Evolutionary conservation across 2,329 filamentous ascomycete species (phyloP).

Genomic region (Calonectria leucothoes): DNA sequence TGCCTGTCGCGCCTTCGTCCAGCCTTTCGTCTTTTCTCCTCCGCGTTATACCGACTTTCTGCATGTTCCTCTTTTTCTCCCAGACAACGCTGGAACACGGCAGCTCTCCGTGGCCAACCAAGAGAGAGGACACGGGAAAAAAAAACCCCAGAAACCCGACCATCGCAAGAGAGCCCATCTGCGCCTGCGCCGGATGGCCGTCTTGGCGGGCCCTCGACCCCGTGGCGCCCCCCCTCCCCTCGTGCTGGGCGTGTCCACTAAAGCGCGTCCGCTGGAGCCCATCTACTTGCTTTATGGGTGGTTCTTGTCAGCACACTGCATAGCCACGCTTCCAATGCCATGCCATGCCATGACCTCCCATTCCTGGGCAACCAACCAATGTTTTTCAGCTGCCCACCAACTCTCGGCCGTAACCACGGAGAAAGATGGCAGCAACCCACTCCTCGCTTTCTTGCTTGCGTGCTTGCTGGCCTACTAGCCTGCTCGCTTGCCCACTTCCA

Average conservation of each 20-base stretch:
- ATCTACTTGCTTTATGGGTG: neutral
- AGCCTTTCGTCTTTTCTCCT: neutral
- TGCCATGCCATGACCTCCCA: neutral
- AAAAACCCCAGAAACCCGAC: neutral
- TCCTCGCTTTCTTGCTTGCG: neutral
- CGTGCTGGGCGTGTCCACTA: neutral
- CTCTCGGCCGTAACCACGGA: neutral
- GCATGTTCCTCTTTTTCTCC: neutral
- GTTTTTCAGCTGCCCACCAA: neutral
- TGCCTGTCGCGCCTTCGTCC: neutral
- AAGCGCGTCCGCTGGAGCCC: no score
- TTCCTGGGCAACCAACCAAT: conserved; percentile 7
- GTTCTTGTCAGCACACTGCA: conserved; percentile 8
- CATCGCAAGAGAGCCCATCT: neutral
- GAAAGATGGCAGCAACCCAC: neutral
- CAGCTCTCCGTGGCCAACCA: neutral
- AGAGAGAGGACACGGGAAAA: neutral
- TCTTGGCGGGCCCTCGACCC: neutral
- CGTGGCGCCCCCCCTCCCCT: neutral
- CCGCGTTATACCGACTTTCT: neutral
- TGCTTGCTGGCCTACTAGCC: neutral
- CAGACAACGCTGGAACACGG: neutral
- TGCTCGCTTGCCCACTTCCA: neutral
- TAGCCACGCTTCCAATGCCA: conserved; percentile 8
- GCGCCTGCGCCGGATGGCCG: neutral